Evolutionary conservation across 2,329 filamentous ascomycete species (phyloP).

Genomic region (Aaosphaeria arxii): DNA sequence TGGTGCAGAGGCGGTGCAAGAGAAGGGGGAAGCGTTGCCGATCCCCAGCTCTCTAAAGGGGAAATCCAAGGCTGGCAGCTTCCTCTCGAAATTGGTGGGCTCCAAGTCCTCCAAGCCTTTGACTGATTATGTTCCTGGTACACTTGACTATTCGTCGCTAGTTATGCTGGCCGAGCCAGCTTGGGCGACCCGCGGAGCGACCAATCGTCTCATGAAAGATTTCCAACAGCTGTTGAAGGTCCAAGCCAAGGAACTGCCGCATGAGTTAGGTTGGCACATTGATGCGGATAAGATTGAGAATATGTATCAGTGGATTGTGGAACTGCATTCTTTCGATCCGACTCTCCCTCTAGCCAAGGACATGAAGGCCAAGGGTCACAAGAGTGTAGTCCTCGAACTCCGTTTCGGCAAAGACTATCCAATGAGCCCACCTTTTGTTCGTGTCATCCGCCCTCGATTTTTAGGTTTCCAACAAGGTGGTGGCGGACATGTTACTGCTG

Average conservation of each 20-base stretch:
- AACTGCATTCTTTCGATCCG: slow-evolving; percentile 77
- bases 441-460: slow-evolving; percentile 78
- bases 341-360: slow-evolving; percentile 69
- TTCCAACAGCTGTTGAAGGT: slow-evolving; percentile 62
- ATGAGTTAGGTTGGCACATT: slow-evolving; percentile 81
- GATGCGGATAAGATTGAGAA: slow-evolving; percentile 65
- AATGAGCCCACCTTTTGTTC: slow-evolving; percentile 76
- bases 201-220: slow-evolving; percentile 62
- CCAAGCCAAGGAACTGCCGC: slow-evolving; percentile 59
- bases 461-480: slow-evolving; percentile 68
- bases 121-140: slow-evolving; percentile 66
- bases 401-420: slow-evolving; percentile 77
- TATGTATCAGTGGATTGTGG: slow-evolving; percentile 87
- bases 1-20: slow-evolving; percentile 7
- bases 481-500: slow-evolving; percentile 80
- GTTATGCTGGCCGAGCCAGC: slow-evolving; percentile 63
- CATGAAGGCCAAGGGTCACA: slow-evolving; percentile 61
- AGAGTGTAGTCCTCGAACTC: slow-evolving; percentile 75
- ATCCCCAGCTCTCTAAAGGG: slow-evolving; percentile 26
- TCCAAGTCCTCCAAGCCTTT: slow-evolving; percentile 24
- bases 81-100: slow-evolving; percentile 22
- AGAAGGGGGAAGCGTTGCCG: slow-evolving; percentile 10
- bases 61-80: slow-evolving; percentile 19
- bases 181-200: slow-evolving; percentile 62
- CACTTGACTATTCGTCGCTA: slow-evolving; percentile 60